phyloP scores from a whole-genome alignment of 106 monocot genomes.

The Dendrobium nobile region DNA sequence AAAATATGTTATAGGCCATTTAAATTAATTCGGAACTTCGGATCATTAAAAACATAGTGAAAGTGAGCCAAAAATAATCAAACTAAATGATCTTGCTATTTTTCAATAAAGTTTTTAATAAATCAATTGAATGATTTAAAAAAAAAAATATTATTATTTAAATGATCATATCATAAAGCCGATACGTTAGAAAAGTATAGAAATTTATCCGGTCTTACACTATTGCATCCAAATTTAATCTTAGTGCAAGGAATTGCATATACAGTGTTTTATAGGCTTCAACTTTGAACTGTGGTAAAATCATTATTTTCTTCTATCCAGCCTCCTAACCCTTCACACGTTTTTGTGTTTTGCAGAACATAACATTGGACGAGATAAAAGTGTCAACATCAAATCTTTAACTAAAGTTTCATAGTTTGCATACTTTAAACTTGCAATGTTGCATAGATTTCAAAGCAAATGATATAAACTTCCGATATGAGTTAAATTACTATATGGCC shows the following conservation, averaged over 20 bases:
- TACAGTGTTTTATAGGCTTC: neutral
- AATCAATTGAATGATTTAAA: no score
- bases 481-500: neutral
- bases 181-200: no score
- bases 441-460: neutral
- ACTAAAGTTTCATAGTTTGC: neutral
- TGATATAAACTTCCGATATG: neutral
- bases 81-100: no score
- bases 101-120: no score
- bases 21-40: no score
- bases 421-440: neutral
- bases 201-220: neutral
- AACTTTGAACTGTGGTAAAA: neutral
- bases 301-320: neutral
- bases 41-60: no score
- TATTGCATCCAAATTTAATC: neutral
- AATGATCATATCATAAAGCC: no score
- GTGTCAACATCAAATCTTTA: neutral
- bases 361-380: slow-evolving; percentile 7
- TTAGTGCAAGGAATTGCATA: neutral
- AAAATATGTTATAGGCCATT: no score
- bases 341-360: neutral
- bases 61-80: no score
- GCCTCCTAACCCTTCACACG: neutral
- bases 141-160: no score